phyloP scores from a whole-genome alignment of 2,329 filamentous ascomycete species.

The Rhynchosporium graminicola region DNA sequence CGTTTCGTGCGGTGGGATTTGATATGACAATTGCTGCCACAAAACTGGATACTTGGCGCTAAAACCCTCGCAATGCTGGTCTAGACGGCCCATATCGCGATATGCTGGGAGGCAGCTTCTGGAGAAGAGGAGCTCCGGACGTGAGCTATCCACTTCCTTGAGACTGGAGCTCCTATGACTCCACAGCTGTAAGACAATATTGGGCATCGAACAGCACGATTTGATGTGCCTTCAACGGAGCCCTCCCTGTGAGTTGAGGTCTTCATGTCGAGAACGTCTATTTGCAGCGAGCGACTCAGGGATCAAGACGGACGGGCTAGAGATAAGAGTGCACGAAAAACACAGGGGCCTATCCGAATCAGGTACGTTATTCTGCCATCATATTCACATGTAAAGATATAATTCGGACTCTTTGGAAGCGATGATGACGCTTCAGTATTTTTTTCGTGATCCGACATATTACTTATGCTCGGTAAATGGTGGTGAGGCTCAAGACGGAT shows the following conservation, averaged over 20 bases:
- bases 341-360: background rate
- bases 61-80: constrained; percentile 6
- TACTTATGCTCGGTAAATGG: constrained; percentile 1
- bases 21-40: constrained; percentile 1
- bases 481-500: constrained; percentile 1
- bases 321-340: background rate
- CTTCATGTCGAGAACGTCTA: constrained; percentile 7
- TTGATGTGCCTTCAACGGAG: background rate
- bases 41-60: constrained; percentile 21
- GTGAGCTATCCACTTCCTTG: constrained; percentile 5
- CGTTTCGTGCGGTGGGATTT: constrained; percentile 1
- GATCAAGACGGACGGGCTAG: background rate
- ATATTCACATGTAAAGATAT: constrained; percentile 4
- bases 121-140: constrained; percentile 15
- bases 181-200: constrained; percentile 23
- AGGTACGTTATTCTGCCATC: background rate
- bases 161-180: background rate
- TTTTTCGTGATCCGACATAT: background rate
- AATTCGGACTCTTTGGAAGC: background rate
- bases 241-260: background rate
- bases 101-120: constrained; percentile 14
- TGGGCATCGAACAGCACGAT: constrained; percentile 19
- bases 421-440: background rate
- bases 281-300: constrained; percentile 10
- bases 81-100: background rate